Percentiles rank a stretch among this genome's conserved stretches.
Evolutionary conservation across 1,284 basidiomycete species (phyloP).

Genomic region (Erythrobasidium hasegawianum): DNA sequence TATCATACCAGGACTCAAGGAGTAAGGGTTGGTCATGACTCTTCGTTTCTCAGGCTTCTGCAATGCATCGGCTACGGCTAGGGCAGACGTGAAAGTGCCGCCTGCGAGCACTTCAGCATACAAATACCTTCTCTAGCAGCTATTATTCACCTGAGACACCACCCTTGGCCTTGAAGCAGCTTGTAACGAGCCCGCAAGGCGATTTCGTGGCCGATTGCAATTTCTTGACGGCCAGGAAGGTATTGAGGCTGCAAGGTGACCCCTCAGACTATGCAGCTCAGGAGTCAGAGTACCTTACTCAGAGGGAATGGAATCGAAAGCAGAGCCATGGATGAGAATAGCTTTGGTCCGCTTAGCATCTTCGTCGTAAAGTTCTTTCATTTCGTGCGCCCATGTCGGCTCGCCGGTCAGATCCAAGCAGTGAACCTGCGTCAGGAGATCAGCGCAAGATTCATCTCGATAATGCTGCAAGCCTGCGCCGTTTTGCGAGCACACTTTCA

Average conservation of each 20-base stretch:
- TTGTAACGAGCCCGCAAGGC: conserved; percentile 38
- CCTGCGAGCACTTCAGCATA: conserved; percentile 18
- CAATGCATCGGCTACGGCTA: conserved; percentile 35
- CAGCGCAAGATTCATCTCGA: no score
- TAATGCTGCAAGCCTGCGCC: conserved; percentile 29
- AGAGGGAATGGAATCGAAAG: conserved; percentile 45
- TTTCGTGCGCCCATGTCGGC: conserved; percentile 38
- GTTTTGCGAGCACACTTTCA: conserved; percentile 40
- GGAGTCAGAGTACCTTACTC: conserved; percentile 34
- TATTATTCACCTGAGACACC: conserved; percentile 29
- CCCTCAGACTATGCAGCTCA: neutral
- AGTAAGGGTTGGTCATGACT: conserved; percentile 36
- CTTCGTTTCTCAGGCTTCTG: conserved; percentile 17
- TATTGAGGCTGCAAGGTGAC: conserved; percentile 26
- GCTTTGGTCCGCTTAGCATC: conserved; percentile 38
- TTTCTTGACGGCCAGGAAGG: conserved; percentile 42
- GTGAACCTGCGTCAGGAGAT: conserved; percentile 13
- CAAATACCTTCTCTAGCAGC: no score
- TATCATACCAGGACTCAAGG: conserved; percentile 36
- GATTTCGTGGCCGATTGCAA: conserved; percentile 38
- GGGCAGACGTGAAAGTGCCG: conserved; percentile 39
- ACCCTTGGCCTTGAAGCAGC: conserved; percentile 37
- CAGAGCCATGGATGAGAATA: conserved; percentile 40
- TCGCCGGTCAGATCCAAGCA: conserved; percentile 43
- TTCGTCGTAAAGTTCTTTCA: conserved; percentile 31